phyloP scores from a whole-genome alignment of 805 yeast genomes.

The Cyberlindnera saturnus region DNA sequence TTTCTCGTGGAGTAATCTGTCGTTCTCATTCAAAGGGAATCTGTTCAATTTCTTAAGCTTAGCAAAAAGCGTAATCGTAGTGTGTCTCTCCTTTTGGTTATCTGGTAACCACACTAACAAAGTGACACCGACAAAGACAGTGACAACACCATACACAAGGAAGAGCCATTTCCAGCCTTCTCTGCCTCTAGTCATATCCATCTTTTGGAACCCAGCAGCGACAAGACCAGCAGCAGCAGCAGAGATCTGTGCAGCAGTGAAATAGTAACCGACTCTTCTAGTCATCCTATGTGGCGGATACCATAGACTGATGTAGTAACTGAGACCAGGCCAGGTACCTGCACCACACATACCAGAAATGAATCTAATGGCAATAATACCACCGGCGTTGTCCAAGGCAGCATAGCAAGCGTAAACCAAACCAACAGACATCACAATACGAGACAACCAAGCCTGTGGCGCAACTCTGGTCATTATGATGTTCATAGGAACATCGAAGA shows the following conservation, averaged over 20 bases:
- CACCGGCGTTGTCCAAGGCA: conserved; percentile 48
- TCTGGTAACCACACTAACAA: conserved; percentile 86
- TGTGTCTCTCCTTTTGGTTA: conserved; percentile 15
- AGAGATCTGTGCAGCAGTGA: conserved; percentile 87
- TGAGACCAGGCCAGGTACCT: conserved; percentile 89
- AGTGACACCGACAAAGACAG: conserved; percentile 55
- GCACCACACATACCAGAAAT: conserved; percentile 75
- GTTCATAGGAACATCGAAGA: conserved; percentile 87
- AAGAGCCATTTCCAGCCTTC: conserved; percentile 89
- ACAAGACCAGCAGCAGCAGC: conserved; percentile 87
- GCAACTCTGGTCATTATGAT: conserved; percentile 75
- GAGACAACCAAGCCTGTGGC: conserved; percentile 80
- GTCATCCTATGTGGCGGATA: conserved; percentile 76
- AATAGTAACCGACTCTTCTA: conserved; percentile 78
- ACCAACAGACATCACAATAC: conserved; percentile 75
- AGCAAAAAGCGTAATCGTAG: conserved; percentile 7
- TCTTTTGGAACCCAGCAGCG: conserved; percentile 81
- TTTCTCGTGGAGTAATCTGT: conserved; percentile 46
- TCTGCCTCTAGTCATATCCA: conserved; percentile 64
- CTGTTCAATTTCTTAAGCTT: conserved; percentile 18
- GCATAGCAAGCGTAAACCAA: conserved; percentile 70
- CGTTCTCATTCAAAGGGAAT: conserved; percentile 47
- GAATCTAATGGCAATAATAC: conserved; percentile 66
- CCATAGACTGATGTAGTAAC: conserved; percentile 79
- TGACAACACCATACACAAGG: conserved; percentile 66